Evolutionary conservation across 805 yeast species (phyloP), one percentile per base, ranked within the genome.

Genomic region (Diddensiella caesifluorescens): DNA sequence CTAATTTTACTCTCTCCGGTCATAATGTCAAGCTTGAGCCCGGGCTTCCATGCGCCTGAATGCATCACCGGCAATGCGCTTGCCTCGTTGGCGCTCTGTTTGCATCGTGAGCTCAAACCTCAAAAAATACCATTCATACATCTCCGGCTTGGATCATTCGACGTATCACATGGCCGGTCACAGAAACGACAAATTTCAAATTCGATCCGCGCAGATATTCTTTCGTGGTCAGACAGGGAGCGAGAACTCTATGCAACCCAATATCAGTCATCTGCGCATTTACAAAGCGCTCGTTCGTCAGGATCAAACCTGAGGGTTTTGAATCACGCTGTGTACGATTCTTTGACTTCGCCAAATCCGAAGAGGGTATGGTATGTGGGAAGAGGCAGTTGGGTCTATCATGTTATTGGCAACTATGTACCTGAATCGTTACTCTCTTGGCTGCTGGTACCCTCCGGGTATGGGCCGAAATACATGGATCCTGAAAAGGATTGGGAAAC

Each of bases 31-130:
- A 61, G 74, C 2, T 59, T 81, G 41, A 60, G 68, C 25, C 62
- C 80, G 36, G 80, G 83, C 4, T 81, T 74, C 63, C 83, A 80
- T 56, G 73, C 79, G 1, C 72, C 83, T 0, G 88, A 81, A 47
- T 66, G 76, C 21, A 55, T 79, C 26, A 70, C 73, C n/a, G 70
- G 71, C 23, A 68, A 68, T 27, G 65, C 75, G 2, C 45, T 80
- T 27, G 48, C 61, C 3, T 43, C 65, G 0, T 46, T 74, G 15
- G 60, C 71, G 4, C 47, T 59, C 13, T 58, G 68, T 25, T 51
- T 74, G 38, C 57, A 68, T 13, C 62, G 74, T 22, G 74, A 70
- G 48, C 61, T 69, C 9, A 61, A 57, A n/a, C 65, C 71, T n/a
- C 68, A 67, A 34, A 55, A 56, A 2, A 49, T 73, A 9, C 68